Evolutionary conservation across 257 asterid species (phyloP).

Genomic region (Eustoma russellianum): DNA sequence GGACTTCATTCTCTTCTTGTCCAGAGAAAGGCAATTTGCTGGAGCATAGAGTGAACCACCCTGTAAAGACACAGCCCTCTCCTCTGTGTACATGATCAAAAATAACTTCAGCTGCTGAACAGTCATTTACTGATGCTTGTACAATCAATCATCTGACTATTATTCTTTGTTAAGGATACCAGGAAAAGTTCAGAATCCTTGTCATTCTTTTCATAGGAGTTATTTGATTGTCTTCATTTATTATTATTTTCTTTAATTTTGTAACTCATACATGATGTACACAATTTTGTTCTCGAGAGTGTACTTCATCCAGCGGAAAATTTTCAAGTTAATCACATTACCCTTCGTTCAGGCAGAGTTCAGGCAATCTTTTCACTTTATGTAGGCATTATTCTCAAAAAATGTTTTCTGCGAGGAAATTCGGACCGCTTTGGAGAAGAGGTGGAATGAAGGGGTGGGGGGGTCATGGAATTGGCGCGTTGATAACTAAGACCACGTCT

Average conservation of each 20-base stretch:
- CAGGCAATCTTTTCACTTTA: too few relatives aligned
- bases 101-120: constrained; percentile 7
- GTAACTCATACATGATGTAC: constrained; percentile 12
- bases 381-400: too few relatives aligned
- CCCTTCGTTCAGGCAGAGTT: too few relatives aligned
- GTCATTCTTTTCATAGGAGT: constrained; percentile 21
- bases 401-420: too few relatives aligned
- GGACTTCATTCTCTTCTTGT: constrained; percentile 13
- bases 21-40: constrained; percentile 16
- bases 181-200: constrained; percentile 36
- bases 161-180: constrained; percentile 34
- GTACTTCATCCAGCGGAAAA: constrained; percentile 5
- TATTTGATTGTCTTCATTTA: constrained; percentile 13
- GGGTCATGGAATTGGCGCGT: too few relatives aligned
- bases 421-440: too few relatives aligned
- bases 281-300: constrained; percentile 31
- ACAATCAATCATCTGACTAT: constrained; percentile 21
- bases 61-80: constrained; percentile 23
- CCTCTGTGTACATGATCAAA: constrained; percentile 15
- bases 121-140: not conserved
- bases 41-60: constrained; percentile 22
- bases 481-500: too few relatives aligned
- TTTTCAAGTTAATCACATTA: too few relatives aligned
- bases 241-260: not conserved
- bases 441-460: too few relatives aligned